These are phyloP conservation scores for Debaryomyces castellii DNA, from an alignment of 805 yeast genomes.

Conservation along the genomic window DNA sequence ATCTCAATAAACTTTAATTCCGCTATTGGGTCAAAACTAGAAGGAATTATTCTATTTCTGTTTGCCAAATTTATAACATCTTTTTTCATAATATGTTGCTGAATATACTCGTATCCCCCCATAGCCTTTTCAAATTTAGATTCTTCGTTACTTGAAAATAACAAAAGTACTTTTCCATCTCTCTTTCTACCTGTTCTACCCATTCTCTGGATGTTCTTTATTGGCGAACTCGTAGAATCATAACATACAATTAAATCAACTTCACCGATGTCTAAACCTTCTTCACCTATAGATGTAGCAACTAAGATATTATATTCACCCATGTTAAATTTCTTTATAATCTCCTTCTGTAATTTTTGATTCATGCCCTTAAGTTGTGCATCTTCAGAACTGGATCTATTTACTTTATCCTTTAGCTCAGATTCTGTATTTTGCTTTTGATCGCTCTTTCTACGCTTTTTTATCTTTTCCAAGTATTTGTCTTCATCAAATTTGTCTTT, in stretches of 20 bases:
- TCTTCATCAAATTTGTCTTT: conserved; percentile 67
- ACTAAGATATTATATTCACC: conserved; percentile 80
- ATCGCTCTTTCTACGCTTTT: conserved; percentile 25
- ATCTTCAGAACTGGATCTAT: conserved; percentile 63
- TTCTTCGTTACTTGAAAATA: conserved; percentile 77
- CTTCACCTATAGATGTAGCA: conserved; percentile 98
- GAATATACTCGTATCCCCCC: conserved; percentile 79
- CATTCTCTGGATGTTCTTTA: conserved; percentile 91
- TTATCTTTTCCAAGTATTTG: conserved; percentile 42
- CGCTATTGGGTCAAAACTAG: conserved; percentile 52
- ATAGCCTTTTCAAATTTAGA: conserved; percentile 79
- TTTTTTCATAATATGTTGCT: conserved; percentile 59
- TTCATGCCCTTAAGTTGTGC: conserved; percentile 86
- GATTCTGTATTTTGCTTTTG: conserved; percentile 20
- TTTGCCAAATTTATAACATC: conserved; percentile 41
- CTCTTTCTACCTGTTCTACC: conserved; percentile 97
- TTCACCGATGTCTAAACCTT: conserved; percentile 97
- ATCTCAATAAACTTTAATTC: conserved; percentile 57
- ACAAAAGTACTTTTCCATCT: conserved; percentile 75
- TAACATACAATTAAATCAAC: conserved; percentile 91
- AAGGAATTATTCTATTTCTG: conserved; percentile 72
- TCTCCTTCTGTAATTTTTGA: conserved; percentile 81
- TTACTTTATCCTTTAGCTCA: conserved; percentile 18
- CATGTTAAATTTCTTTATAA: conserved; percentile 67
- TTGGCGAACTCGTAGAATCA: conserved; percentile 92